Evolutionary conservation across 1,139 yeast species (phyloP).

Genomic region (Sugiyamaella pinicola): DNA sequence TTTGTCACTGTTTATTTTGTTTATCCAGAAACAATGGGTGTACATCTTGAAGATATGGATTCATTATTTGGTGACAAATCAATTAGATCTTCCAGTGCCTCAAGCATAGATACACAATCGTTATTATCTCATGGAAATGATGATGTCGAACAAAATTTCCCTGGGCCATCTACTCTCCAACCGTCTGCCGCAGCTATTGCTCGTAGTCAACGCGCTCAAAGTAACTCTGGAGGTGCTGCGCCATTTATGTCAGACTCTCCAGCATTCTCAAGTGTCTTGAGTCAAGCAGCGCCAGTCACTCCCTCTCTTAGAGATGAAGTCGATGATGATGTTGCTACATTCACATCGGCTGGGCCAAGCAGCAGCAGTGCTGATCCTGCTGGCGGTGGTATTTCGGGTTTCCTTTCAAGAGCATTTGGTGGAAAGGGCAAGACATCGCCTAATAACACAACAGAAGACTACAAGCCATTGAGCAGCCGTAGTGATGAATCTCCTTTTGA

Average conservation of each 20-base stretch:
- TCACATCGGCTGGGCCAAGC: not conserved
- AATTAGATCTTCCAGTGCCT: constrained; percentile 36
- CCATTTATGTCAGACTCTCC: constrained; percentile 23
- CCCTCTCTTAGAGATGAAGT: not conserved
- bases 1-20: constrained; percentile 65
- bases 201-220: constrained; percentile 27
- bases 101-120: constrained; percentile 32
- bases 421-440: constrained; percentile 1
- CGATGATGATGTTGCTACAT: constrained; percentile 9
- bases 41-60: constrained; percentile 87
- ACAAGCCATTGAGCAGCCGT: constrained; percentile 16
- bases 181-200: constrained; percentile 39
- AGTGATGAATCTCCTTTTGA: constrained; percentile 11
- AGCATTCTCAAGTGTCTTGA: constrained; percentile 19
- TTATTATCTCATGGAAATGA: constrained; percentile 28
- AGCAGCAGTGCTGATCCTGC: not conserved
- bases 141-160: constrained; percentile 22
- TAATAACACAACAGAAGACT: constrained; percentile 10
- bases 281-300: not conserved
- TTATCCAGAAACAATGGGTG: constrained; percentile 91
- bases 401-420: constrained; percentile 13
- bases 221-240: constrained; percentile 24
- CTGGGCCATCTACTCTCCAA: constrained; percentile 32
- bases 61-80: constrained; percentile 70
- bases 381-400: constrained; percentile 15